These are phyloP conservation scores for Erodium trifolium DNA, from an alignment of 441 rosid species.

Conservation along the genomic window DNA sequence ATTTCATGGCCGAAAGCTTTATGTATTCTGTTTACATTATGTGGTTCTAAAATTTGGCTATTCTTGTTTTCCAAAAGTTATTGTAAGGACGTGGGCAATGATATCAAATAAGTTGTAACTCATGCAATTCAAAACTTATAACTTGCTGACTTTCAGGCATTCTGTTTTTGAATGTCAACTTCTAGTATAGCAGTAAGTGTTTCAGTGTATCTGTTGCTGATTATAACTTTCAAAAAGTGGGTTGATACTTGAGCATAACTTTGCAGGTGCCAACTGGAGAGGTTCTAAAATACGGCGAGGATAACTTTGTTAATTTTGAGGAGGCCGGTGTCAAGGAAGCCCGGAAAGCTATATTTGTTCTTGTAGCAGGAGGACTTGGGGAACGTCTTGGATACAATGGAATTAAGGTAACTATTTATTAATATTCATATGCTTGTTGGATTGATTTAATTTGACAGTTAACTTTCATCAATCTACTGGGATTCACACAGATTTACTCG, in stretches of 20 bases:
- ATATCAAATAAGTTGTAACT: too few species aligned
- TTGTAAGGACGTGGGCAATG: neutral
- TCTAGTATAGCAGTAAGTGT: neutral
- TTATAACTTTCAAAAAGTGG: neutral
- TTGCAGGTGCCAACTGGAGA: conserved; percentile 89
- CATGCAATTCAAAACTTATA: neutral
- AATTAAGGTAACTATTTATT: conserved; percentile 52
- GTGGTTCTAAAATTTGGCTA: neutral
- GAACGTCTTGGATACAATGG: conserved; percentile 98
- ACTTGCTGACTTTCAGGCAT: neutral
- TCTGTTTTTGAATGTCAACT: neutral
- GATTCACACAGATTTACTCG: neutral
- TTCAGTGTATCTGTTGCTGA: neutral
- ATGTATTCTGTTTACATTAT: neutral
- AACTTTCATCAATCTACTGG: neutral
- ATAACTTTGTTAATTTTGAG: conserved; percentile 59
- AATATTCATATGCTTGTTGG: neutral
- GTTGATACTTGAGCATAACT: conserved; percentile 13
- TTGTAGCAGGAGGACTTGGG: conserved; percentile 98
- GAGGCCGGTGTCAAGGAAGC: conserved; percentile 78
- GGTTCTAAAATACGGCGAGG: conserved; percentile 54
- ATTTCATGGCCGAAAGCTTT: neutral
- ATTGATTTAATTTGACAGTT: neutral
- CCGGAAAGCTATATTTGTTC: conserved; percentile 82
- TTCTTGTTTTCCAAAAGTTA: neutral